Conservation (phyloP, 1,139 yeast genomes). For the Blastobotrys buckinghamii region DNA sequence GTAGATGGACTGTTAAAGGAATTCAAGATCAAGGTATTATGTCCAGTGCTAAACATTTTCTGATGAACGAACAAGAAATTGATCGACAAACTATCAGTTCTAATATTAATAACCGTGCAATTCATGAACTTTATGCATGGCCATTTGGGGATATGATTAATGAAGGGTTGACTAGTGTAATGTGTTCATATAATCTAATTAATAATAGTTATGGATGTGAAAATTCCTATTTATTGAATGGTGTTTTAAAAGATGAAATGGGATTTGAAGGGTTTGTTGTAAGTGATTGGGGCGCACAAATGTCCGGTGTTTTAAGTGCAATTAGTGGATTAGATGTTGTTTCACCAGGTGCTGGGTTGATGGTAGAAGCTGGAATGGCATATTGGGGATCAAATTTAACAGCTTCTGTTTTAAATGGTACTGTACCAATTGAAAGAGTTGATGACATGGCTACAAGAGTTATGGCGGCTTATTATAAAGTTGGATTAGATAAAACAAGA, state of each 20-base stretch:
- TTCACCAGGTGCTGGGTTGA: constrained; percentile 59
- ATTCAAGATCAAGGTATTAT: constrained; percentile 54
- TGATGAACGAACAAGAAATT: constrained; percentile 62
- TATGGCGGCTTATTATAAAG: constrained; percentile 48
- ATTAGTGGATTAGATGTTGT: constrained; percentile 60
- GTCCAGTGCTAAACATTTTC: constrained; percentile 49
- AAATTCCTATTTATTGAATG: constrained; percentile 51
- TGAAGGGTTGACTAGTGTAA: constrained; percentile 56
- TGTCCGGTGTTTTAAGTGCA: constrained; percentile 51
- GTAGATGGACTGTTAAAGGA: constrained; percentile 50
- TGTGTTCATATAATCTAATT: constrained; percentile 57
- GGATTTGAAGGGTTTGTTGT: constrained; percentile 65
- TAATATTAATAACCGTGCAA: constrained; percentile 54
- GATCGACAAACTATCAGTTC: constrained; percentile 42
- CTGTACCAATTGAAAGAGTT: constrained; percentile 50
- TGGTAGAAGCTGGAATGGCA: constrained; percentile 50
- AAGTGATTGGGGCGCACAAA: constrained; percentile 64
- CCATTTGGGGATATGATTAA: constrained; percentile 60
- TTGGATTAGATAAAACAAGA: constrained; percentile 28
- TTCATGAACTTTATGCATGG: constrained; percentile 61
- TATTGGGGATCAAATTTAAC: constrained; percentile 57
- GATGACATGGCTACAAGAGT: constrained; percentile 60
- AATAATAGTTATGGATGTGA: constrained; percentile 59
- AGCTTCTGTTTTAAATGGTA: constrained; percentile 49
- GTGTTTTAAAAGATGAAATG: constrained; percentile 52